Evolutionary conservation across 352 stramenopile species (phyloP).

Genomic region (Blastocystis sp.): DNA sequence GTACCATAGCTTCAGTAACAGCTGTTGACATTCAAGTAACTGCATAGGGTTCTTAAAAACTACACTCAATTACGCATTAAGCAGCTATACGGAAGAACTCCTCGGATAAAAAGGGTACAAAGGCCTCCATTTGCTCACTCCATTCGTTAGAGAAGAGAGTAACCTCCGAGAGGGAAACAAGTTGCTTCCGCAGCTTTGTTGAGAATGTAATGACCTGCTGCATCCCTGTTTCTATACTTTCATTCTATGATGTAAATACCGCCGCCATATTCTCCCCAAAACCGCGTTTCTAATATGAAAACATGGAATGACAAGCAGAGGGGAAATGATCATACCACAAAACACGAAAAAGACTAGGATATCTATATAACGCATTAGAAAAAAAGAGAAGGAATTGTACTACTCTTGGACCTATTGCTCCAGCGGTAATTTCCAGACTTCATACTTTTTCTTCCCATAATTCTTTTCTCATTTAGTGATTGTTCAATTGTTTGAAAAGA

Average conservation of each 20-base stretch:
- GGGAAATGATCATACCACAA: background rate
- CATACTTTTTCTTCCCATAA: too few relatives aligned
- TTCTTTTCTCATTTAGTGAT: too few relatives aligned
- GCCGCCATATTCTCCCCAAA: too few relatives aligned
- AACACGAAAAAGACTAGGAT: background rate
- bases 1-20: conserved; percentile 9
- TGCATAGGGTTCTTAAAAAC: background rate
- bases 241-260: background rate
- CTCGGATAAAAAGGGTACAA: conserved; percentile 50
- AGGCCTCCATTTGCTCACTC: conserved; percentile 22
- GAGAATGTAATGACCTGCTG: background rate
- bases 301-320: too few relatives aligned
- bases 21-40: background rate
- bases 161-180: background rate
- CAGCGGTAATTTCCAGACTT: too few relatives aligned
- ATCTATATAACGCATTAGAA: too few relatives aligned
- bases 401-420: too few relatives aligned
- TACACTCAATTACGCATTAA: background rate
- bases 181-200: conserved; percentile 1
- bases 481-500: too few relatives aligned
- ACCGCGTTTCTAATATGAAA: too few relatives aligned
- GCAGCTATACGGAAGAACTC: background rate
- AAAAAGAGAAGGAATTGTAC: too few relatives aligned
- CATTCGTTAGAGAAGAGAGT: conserved; percentile 19
- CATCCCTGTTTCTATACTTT: background rate